Percentiles rank a stretch among this genome's conserved stretches.
phyloP scores from a whole-genome alignment of 345 rosid species.

The Cardamine chenopodiifolia region DNA sequence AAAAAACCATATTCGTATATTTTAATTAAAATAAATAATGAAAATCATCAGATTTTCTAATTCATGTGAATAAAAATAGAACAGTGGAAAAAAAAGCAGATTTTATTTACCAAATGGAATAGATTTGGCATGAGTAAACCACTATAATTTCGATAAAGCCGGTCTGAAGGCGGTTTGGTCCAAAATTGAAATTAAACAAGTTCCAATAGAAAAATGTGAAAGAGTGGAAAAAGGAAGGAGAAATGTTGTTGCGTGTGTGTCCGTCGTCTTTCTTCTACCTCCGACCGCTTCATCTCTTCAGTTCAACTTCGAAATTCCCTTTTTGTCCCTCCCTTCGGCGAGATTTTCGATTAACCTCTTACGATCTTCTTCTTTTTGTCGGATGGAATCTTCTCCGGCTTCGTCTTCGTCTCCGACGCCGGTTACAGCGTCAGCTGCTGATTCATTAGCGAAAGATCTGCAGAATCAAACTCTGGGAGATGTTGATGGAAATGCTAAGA shows the following conservation, averaged over 20 bases:
- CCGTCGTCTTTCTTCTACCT: conserved; percentile 48
- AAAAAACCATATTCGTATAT: background rate
- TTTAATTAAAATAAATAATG: background rate
- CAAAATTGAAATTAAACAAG: conserved; percentile 23
- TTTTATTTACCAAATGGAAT: background rate
- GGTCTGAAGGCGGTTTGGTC: conserved; percentile 42
- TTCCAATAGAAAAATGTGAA: conserved; percentile 24
- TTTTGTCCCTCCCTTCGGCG: conserved; percentile 41
- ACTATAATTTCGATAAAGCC: background rate
- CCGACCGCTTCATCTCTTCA: conserved; percentile 50
- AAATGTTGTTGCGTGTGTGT: conserved; percentile 44
- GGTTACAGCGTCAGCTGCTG: conserved; percentile 53
- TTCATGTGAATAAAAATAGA: background rate
- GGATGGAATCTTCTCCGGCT: conserved; percentile 42
- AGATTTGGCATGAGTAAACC: background rate
- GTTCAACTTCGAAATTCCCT: conserved; percentile 21
- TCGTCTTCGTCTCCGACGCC: conserved; percentile 44
- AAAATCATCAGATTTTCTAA: background rate
- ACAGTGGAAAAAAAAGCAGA: background rate
- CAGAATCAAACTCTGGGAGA: conserved; percentile 60
- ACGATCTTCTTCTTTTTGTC: conserved; percentile 41
- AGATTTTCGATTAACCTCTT: conserved; percentile 32
- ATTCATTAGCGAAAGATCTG: conserved; percentile 68
- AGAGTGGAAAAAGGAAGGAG: conserved; percentile 10
- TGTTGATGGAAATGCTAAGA: conserved; percentile 29